These are phyloP conservation scores for Gossypioides kirkii DNA, from an alignment of 345 rosid genomes.

Conservation along the genomic window DNA sequence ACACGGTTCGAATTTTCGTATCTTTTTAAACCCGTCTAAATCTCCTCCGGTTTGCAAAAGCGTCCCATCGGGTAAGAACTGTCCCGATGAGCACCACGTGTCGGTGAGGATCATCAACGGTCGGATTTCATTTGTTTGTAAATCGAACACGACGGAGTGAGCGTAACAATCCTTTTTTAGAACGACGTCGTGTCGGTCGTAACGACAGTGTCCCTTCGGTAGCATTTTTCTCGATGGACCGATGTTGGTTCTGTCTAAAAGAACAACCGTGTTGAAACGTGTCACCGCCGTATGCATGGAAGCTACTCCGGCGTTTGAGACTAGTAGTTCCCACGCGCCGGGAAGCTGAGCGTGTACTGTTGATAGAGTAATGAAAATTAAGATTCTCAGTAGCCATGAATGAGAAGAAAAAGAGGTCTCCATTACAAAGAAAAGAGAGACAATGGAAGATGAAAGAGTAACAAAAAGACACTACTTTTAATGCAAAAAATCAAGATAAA, in stretches of 20 bases:
- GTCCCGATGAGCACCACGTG: conserved; percentile 82
- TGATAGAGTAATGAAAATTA: background rate
- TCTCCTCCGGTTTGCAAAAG: conserved; percentile 77
- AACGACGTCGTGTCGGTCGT: conserved; percentile 38
- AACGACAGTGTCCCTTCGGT: conserved; percentile 53
- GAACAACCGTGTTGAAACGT: conserved; percentile 86
- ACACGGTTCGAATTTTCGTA: conserved; percentile 56
- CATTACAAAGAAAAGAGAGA: conserved; percentile 14
- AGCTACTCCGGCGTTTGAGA: conserved; percentile 72
- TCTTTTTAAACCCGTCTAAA: conserved; percentile 45
- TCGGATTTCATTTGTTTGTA: conserved; percentile 43
- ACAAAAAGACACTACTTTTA: background rate
- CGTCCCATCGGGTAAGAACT: conserved; percentile 62
- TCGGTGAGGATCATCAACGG: conserved; percentile 63
- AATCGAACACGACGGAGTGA: conserved; percentile 50
- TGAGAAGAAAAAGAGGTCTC: conserved; percentile 5
- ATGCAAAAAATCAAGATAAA: background rate
- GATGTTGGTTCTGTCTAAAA: conserved; percentile 77
- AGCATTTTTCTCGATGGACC: conserved; percentile 67
- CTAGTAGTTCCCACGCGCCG: conserved; percentile 75
- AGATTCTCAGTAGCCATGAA: conserved; percentile 6
- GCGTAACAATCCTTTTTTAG: conserved; percentile 81
- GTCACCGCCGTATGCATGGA: conserved; percentile 97
- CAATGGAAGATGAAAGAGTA: background rate
- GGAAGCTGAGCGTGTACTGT: conserved; percentile 53